Evolutionary conservation across 352 stramenopile genomes (phyloP), one percentile per base, ranked within the genome.

Genomic region (Pythium vanterpoolii): DNA sequence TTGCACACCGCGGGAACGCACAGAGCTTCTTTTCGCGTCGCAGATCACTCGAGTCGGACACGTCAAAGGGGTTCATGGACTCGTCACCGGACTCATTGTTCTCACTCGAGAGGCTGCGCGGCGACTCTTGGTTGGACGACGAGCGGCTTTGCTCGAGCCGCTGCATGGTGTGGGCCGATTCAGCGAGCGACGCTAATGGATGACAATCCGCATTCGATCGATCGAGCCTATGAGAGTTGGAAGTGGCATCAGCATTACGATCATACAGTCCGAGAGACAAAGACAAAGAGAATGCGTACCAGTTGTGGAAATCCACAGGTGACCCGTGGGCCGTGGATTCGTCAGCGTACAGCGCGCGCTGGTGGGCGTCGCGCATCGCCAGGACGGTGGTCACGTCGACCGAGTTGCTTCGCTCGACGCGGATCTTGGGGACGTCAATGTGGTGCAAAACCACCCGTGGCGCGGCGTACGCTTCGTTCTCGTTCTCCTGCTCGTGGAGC

Each of bases 11-110:
- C 10, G 81, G 77, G 42, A 91, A 89, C 9, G 75, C 79, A 54
- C 81, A 91, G 11, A 91, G 68, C 62, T 91, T 91, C 62, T 91
- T 91, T 62, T 89, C 81, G 13, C 81, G 81, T 31, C 73, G 73
- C 44, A 64, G 55, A 38, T 65, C 58, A 38, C 62, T 45, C 6
- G 47, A 43, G 24, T 64, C 56, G 23, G 48, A 63, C 1, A 60
- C 36, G 10, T 47, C 45, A 23, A 60, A 64, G 23, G 48, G 54
- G 30, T 63, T 58, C 18, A 21, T 26, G 8, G 53, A 61, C 14
- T 66, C 60, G n/a, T 66, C 60, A 7, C 44, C 59, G 4, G 59
- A 66, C 0, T 6, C 59, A 24, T 55, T 60, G 10, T 13, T 60
- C 10, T 26, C 39, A 27, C 60, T 60, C 1, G 54, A 39, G 48